Conservation (phyloP, 2,329 filamentous ascomycete species). For the Alternaria sp. region DNA sequence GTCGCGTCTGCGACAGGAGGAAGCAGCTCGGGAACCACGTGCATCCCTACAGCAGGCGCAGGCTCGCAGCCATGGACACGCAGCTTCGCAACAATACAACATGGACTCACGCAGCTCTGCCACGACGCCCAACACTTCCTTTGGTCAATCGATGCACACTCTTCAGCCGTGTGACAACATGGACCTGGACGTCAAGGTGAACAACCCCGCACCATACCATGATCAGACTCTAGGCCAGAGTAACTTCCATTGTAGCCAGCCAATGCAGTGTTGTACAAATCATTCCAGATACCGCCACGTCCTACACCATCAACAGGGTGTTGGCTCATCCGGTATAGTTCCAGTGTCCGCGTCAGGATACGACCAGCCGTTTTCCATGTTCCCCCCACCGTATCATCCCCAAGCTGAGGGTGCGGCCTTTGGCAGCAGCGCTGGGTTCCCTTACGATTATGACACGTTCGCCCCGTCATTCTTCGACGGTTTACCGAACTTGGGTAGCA, state of each 20-base stretch:
- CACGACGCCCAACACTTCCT: conserved; percentile 14
- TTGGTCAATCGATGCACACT: conserved; percentile 19
- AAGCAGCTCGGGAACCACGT: not conserved
- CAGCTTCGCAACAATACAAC: not conserved
- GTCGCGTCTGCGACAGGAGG: not conserved
- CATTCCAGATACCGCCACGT: conserved; percentile 12
- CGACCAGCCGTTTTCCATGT: conserved; percentile 20
- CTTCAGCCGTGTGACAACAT: conserved; percentile 14
- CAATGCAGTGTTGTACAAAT: conserved; percentile 16
- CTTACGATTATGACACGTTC: conserved; percentile 13
- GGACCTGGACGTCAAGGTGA: conserved; percentile 25
- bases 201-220: conserved; percentile 7
- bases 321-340: not conserved
- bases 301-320: conserved; percentile 1
- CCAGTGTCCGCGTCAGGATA: conserved; percentile 4
- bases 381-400: conserved; percentile 14
- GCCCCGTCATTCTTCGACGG: conserved; percentile 19
- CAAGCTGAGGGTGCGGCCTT: conserved; percentile 11
- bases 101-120: not conserved
- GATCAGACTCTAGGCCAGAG: conserved; percentile 6
- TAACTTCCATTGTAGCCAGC: conserved; percentile 11
- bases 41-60: conserved; percentile 1
- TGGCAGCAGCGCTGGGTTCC: conserved; percentile 1
- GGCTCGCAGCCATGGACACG: not conserved
- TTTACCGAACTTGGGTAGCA: conserved; percentile 18